Percentiles rank a stretch among this genome's conserved stretches.
These are phyloP conservation scores for Talaromyces sp. DNA, from an alignment of 2,329 filamentous ascomycete species.

Conservation along the genomic window DNA sequence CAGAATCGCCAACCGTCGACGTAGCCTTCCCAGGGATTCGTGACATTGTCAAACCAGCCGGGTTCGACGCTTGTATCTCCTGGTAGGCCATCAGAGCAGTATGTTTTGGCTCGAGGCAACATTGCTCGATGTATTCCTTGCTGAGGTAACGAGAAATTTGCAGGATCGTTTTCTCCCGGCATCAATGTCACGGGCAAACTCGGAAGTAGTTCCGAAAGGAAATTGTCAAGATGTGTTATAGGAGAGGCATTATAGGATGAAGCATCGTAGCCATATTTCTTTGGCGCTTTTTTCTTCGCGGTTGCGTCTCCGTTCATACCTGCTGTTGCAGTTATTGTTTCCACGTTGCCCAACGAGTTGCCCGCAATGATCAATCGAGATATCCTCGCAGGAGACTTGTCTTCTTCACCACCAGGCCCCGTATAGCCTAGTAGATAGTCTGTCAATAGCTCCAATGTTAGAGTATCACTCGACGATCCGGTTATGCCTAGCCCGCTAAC, in stretches of 20 bases:
- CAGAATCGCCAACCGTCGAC: slow-evolving; percentile 85
- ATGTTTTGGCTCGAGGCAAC: slow-evolving; percentile 71
- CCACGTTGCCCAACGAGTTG: slow-evolving; percentile 63
- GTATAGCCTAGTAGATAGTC: slow-evolving; percentile 87
- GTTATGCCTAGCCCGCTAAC: slow-evolving; percentile 84
- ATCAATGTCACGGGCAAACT: slow-evolving; percentile 84
- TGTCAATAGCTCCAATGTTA: slow-evolving; percentile 70
- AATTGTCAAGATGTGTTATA: slow-evolving; percentile 75
- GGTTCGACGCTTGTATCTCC: slow-evolving; percentile 40
- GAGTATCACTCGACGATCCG: slow-evolving; percentile 65
- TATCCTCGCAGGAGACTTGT: slow-evolving; percentile 54
- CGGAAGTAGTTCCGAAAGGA: slow-evolving; percentile 74
- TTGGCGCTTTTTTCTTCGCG: slow-evolving; percentile 49
- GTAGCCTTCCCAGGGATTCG: slow-evolving; percentile 90
- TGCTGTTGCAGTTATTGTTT: slow-evolving; percentile 27
- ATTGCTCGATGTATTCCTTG: slow-evolving; percentile 90
- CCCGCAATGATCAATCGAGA: slow-evolving; percentile 85
- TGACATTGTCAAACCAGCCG: slow-evolving; percentile 81
- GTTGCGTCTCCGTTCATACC: slow-evolving; percentile 30
- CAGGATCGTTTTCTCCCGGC: slow-evolving; percentile 77
- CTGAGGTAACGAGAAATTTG: slow-evolving; percentile 84
- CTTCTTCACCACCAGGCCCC: slow-evolving; percentile 52
- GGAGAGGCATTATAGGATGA: slow-evolving; percentile 81
- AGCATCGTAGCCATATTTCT: slow-evolving; percentile 93
- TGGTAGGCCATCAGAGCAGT: slow-evolving; percentile 42